Conservation (phyloP, 768 basidiomycete genomes). For the Saitozyma sp. region DNA sequence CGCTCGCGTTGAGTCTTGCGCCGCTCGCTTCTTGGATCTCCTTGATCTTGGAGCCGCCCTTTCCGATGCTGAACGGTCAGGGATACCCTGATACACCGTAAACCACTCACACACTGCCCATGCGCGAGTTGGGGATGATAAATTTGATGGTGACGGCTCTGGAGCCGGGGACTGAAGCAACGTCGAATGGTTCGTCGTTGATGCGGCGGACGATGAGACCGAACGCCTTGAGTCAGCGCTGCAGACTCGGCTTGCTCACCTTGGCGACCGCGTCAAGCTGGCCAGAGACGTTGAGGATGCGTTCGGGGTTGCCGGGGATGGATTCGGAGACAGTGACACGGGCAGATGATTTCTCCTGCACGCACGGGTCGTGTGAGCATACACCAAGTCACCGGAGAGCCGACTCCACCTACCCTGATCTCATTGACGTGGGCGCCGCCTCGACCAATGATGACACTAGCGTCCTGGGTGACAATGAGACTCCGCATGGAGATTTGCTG, state of each 20-base stretch:
- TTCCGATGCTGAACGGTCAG: conserved; percentile 66
- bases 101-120: conserved; percentile 75
- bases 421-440: conserved; percentile 95
- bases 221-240: conserved; percentile 68
- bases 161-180: conserved; percentile 94
- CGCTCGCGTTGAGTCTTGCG: conserved; percentile 91
- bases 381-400: neutral
- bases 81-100: neutral
- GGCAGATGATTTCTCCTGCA: conserved; percentile 75
- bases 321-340: conserved; percentile 97
- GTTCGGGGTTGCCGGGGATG: conserved; percentile 98
- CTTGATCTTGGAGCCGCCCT: conserved; percentile 96
- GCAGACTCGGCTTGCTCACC: conserved; percentile 58
- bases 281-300: conserved; percentile 94
- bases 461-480: conserved; percentile 98
- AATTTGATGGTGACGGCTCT: conserved; percentile 99
- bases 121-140: conserved; percentile 98
- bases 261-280: conserved; percentile 98
- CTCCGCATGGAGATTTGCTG: conserved; percentile 87
- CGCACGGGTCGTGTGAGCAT: conserved; percentile 4
- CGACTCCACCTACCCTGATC: conserved; percentile 67
- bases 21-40: conserved; percentile 99
- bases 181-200: conserved; percentile 98
- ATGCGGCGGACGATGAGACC: conserved; percentile 97
- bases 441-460: conserved; percentile 98